These are phyloP conservation scores for Scutellaria galericulata DNA, from an alignment of 257 asterid genomes.

Conservation along the genomic window DNA sequence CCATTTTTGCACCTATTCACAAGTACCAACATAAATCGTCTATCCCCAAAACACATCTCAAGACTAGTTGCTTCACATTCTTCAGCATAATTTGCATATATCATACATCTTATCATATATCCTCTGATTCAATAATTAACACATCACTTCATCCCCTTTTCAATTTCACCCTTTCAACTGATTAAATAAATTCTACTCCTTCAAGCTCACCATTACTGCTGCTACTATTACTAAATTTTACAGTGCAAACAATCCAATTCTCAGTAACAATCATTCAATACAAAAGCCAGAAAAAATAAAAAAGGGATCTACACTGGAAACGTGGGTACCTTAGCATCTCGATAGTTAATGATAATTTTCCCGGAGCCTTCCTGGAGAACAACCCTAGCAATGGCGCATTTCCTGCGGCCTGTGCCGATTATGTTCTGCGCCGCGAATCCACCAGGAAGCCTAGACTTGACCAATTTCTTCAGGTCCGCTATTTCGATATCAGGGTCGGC, in stretches of 20 bases:
- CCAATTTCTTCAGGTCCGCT: slow-evolving; percentile 60
- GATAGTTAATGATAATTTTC: slow-evolving; percentile 74
- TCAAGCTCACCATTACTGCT: not conserved
- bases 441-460: slow-evolving; percentile 88
- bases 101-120: not conserved
- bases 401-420: slow-evolving; percentile 89
- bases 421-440: slow-evolving; percentile 94
- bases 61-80: not conserved
- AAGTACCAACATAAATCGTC: not conserved
- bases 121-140: not conserved
- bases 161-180: not conserved
- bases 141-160: not conserved
- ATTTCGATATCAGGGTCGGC: slow-evolving; percentile 53
- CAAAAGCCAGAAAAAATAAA: not conserved
- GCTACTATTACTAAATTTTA: not conserved
- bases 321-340: slow-evolving; percentile 79
- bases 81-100: slow-evolving; percentile 9
- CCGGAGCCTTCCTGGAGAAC: slow-evolving; percentile 97
- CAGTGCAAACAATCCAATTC: not conserved
- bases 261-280: not conserved
- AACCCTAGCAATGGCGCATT: slow-evolving; percentile 92
- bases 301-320: not conserved
- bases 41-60: not conserved
- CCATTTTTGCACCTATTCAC: not conserved
- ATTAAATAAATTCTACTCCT: not conserved